Conservation (phyloP, 2,329 filamentous ascomycete genomes). For the Talaromyces sp. region DNA sequence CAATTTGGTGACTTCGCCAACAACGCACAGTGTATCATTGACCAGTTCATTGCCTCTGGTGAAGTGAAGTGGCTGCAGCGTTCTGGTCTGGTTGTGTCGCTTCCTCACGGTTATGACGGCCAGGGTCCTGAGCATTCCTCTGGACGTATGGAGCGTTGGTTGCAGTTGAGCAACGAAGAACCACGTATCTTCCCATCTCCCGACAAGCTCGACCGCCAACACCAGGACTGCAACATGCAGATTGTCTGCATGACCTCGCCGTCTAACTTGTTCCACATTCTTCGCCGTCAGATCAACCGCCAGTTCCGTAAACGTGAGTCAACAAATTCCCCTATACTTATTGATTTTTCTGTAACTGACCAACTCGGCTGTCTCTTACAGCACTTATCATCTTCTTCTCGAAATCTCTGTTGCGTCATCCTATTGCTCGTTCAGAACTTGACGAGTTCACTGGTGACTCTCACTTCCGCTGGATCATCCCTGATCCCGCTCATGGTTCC, state of each 20-base stretch:
- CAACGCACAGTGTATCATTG: constrained; percentile 97
- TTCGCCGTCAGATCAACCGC: constrained; percentile 95
- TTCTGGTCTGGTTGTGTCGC: constrained; percentile 90
- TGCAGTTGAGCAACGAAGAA: constrained; percentile 96
- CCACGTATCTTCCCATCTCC: constrained; percentile 82
- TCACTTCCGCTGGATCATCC: constrained; percentile 95
- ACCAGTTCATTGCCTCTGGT: constrained; percentile 96
- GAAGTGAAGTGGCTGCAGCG: constrained; percentile 99
- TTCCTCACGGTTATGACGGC: constrained; percentile 96
- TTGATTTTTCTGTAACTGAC: neutral
- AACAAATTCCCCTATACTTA: neutral
- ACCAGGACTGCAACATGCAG: constrained; percentile 99
- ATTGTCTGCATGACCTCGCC: constrained; percentile 96
- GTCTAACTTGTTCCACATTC: constrained; percentile 90
- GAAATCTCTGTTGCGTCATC: constrained; percentile 92
- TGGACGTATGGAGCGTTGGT: constrained; percentile 91
- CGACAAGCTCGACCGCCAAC: constrained; percentile 90
- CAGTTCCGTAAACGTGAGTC: constrained; percentile 97
- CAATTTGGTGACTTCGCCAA: constrained; percentile 99
- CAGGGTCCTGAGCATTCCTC: constrained; percentile 98
- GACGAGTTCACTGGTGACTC: constrained; percentile 88
- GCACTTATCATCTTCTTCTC: constrained; percentile 97
- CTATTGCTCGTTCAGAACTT: constrained; percentile 79
- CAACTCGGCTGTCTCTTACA: constrained; percentile 28
- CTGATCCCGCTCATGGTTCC: constrained; percentile 75